phyloP scores from a whole-genome alignment of 2,329 filamentous ascomycete species.

The Colletotrichum camelliae region DNA sequence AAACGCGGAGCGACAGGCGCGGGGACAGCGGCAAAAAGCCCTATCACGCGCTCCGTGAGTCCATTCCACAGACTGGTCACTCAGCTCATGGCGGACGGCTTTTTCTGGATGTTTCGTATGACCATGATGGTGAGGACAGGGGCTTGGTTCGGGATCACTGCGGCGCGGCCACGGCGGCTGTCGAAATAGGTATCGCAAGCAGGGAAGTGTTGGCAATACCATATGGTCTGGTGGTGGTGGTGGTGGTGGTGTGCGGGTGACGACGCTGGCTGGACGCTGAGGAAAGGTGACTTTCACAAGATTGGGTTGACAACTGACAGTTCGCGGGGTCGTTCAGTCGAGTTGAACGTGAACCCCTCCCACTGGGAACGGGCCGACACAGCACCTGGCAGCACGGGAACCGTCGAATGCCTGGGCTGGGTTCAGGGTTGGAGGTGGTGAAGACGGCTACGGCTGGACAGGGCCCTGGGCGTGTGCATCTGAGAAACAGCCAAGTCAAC shows the following conservation, averaged over 20 bases:
- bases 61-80: background rate
- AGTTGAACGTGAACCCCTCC: background rate
- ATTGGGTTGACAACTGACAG: background rate
- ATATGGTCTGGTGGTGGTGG: background rate
- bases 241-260: constrained; percentile 1
- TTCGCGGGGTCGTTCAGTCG: background rate
- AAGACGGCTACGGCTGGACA: background rate
- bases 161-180: background rate
- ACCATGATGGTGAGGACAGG: background rate
- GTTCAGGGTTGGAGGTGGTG: background rate
- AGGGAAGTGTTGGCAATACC: background rate
- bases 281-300: background rate
- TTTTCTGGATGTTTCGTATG: background rate
- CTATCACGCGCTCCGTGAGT: background rate
- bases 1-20: background rate
- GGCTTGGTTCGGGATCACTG: background rate
- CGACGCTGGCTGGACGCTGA: background rate
- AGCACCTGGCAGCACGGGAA: background rate
- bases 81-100: background rate
- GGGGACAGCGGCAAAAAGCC: background rate
- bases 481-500: background rate
- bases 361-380: constrained; percentile 5
- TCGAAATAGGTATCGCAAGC: background rate
- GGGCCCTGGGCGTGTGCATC: background rate
- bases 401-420: background rate